Evolutionary conservation across 2,329 filamentous ascomycete species (phyloP), one percentile per base, ranked within the genome.

Genomic region (Plectosphaerella plurivora): DNA sequence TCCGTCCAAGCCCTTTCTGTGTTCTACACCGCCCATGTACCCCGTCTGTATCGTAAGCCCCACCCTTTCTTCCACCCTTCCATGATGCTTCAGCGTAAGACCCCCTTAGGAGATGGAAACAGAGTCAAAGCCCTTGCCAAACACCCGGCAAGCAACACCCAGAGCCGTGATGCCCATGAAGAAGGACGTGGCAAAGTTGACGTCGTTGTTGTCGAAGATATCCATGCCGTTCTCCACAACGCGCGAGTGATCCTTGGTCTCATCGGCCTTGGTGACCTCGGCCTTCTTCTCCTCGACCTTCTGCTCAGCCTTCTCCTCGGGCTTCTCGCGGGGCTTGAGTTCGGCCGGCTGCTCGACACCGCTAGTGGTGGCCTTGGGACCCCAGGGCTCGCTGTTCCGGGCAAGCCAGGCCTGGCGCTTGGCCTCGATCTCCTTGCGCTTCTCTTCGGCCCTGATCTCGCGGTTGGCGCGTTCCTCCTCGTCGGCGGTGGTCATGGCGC

Each of bases 181-280:
- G 14, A 83, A 78, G 0, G 93, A 92, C 93, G 97, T 97, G 52
- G 93, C 68, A 53, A 97, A 83, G 68, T 99, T 99, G 61, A 99
- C 91, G 51, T 89, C 88, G 68, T 99, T 99, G 69, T 99, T 99
- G 69, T 96, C 91, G 53, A 99, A 74, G 55, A 95, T 67, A 65
- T 96, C 81, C 81, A 72, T 76, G 49, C 65, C 91, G 59, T 76
- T 87, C 69, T 89, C 83, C 7, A 86, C 70, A 5, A 84, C 73
- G 16, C 87, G 75, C 49, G 84, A 86, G 55, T 86, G 81, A 9
- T 9, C 8, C 28, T 33, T 33, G 61, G 76, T 77, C 52, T 77
- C 71, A 53, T 78, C 73, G 3, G 81, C 71, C 73, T 81, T 79
- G 62, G 75, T 82, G 7, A 77, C 60, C 61, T 69, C 72, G 44